Conservation (phyloP, 2,329 filamentous ascomycete genomes). For the Biscogniauxia marginata region DNA sequence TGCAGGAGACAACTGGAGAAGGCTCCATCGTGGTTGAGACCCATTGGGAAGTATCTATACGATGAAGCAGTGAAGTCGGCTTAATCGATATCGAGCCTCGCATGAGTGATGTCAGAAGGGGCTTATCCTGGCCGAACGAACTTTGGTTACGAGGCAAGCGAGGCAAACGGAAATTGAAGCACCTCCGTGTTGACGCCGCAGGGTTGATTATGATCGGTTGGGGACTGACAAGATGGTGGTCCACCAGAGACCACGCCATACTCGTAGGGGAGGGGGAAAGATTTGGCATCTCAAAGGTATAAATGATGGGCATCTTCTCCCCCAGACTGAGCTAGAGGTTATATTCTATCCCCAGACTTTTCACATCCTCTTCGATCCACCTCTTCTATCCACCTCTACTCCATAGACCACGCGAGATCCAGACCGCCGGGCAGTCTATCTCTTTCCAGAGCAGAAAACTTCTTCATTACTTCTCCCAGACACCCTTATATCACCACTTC, state of each 20-base stretch:
- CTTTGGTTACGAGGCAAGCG: neutral
- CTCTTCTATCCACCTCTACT: neutral
- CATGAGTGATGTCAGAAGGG: conserved; percentile 3
- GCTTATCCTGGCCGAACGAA: neutral
- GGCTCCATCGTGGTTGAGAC: neutral
- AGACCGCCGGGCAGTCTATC: neutral
- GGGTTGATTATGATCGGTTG: neutral
- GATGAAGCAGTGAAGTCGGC: neutral
- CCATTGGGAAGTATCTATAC: neutral
- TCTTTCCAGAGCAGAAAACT: neutral
- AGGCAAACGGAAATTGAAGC: neutral
- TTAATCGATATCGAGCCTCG: neutral
- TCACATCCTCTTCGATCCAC: no score
- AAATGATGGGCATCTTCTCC: neutral
- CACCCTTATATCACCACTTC: neutral
- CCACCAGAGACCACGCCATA: neutral
- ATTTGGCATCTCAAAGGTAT: neutral
- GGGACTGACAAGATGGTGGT: neutral
- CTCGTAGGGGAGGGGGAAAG: neutral
- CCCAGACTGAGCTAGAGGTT: neutral
- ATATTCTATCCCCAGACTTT: neutral
- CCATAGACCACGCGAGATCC: neutral
- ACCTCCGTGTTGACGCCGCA: neutral
- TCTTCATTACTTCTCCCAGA: neutral
- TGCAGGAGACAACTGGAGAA: neutral